phyloP scores from a whole-genome alignment of 176 grass and related monocot species.

The Lolium multiflorum region DNA sequence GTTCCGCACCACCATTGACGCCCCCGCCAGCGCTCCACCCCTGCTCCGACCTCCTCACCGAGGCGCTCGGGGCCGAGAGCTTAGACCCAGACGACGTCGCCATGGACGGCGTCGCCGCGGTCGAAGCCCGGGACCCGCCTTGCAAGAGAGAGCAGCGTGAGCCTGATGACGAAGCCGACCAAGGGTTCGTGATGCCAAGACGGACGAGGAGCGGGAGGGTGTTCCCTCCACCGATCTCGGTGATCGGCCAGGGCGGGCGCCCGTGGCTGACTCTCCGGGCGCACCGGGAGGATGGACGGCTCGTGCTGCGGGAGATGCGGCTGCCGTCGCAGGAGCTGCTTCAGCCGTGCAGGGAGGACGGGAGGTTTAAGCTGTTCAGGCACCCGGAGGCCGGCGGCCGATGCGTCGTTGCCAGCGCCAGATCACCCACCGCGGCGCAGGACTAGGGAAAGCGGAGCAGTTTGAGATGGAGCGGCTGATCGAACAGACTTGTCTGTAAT shows the following conservation, averaged over 20 bases:
- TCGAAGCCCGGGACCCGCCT: not conserved
- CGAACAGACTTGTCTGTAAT: not conserved
- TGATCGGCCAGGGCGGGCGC: conserved; percentile 65
- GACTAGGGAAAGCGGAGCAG: conserved; percentile 13
- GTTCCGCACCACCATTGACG: not conserved
- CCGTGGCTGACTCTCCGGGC: conserved; percentile 61
- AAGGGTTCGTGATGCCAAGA: conserved; percentile 10
- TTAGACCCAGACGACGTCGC: conserved; percentile 55
- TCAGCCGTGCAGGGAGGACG: conserved; percentile 61
- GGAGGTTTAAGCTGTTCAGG: conserved; percentile 70
- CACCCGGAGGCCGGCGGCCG: conserved; percentile 45
- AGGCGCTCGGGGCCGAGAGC: conserved; percentile 56
- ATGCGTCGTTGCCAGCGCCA: not conserved
- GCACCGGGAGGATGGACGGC: conserved; percentile 59
- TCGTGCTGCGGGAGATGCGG: conserved; percentile 72
- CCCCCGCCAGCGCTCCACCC: not conserved
- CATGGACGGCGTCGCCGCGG: conserved; percentile 40
- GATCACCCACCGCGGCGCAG: not conserved
- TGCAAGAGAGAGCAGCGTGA: conserved; percentile 30
- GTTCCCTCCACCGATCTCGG: conserved; percentile 76
- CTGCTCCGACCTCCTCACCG: conserved; percentile 41
- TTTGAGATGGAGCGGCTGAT: not conserved
- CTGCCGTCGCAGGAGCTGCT: conserved; percentile 71
- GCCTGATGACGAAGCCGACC: not conserved
- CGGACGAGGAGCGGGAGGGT: conserved; percentile 53